Percentiles rank a stretch among this genome's conserved stretches.
phyloP scores from a whole-genome alignment of 495 filamentous ascomycete species.

The Amphirosellinia nigrospora region DNA sequence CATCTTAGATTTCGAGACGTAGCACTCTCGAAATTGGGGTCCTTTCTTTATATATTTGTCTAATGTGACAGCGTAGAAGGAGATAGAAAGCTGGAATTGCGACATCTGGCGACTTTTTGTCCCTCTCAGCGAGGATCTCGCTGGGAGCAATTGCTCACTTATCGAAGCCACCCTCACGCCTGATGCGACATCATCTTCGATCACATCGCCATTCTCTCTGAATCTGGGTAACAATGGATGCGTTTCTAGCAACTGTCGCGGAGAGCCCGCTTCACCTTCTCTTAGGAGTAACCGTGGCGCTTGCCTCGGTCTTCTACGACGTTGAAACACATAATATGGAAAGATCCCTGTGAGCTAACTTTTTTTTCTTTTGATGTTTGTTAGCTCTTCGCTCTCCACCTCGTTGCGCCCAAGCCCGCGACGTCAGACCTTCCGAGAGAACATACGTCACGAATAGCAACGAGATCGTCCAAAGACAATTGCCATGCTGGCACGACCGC shows the following conservation, averaged over 20 bases:
- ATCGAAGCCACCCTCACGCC: not conserved
- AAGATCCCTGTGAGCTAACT: slow-evolving; percentile 1
- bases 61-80: no score
- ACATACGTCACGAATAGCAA: slow-evolving; percentile 78
- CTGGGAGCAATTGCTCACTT: slow-evolving; percentile 22
- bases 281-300: slow-evolving; percentile 2
- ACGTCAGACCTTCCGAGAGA: slow-evolving; percentile 77
- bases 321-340: not conserved
- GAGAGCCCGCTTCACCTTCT: slow-evolving; percentile 19
- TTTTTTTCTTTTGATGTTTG: not conserved
- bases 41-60: not conserved
- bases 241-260: not conserved
- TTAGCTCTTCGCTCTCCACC: slow-evolving; percentile 73
- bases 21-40: not conserved
- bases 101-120: not conserved
- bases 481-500: slow-evolving; percentile 86
- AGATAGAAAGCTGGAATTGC: not conserved
- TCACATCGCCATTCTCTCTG: not conserved
- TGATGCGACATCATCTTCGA: not conserved
- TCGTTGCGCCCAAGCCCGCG: slow-evolving; percentile 81
- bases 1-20: not conserved
- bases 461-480: slow-evolving; percentile 60
- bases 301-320: slow-evolving; percentile 11
- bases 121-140: slow-evolving; percentile 24
- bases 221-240: slow-evolving; percentile 4